Percentiles rank a stretch among this genome's conserved stretches.
Evolutionary conservation across 805 yeast species (phyloP).

Genomic region (Cyberlindnera petersonii): DNA sequence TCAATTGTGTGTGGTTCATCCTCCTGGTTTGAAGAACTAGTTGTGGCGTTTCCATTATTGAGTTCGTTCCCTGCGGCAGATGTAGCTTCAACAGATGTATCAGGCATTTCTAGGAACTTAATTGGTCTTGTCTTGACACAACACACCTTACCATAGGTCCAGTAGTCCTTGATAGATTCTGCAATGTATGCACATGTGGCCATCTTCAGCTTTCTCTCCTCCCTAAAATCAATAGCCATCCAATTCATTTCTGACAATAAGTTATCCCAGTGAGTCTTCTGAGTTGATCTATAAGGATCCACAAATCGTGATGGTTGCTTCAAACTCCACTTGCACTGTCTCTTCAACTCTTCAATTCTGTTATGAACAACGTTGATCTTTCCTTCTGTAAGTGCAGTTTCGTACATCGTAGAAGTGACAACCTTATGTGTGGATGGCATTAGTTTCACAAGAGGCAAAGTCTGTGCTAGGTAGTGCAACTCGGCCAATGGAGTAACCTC

Average conservation of each 20-base stretch:
- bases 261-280: constrained; percentile 62
- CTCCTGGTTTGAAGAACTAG: background rate
- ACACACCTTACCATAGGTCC: constrained; percentile 68
- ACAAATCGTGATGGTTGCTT: constrained; percentile 71
- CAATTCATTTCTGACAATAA: constrained; percentile 76
- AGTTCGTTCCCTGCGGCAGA: constrained; percentile 3
- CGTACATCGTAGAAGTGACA: constrained; percentile 78
- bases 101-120: constrained; percentile 21
- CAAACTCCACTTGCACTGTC: constrained; percentile 86
- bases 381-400: constrained; percentile 82
- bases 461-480: constrained; percentile 80
- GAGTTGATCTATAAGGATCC: constrained; percentile 53
- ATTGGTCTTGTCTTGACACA: constrained; percentile 56
- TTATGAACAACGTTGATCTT: constrained; percentile 85
- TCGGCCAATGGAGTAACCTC: constrained; percentile 75
- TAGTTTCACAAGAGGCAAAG: constrained; percentile 76
- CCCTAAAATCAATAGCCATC: constrained; percentile 76
- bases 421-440: constrained; percentile 85
- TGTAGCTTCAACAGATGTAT: constrained; percentile 9
- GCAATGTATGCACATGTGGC: constrained; percentile 70
- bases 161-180: constrained; percentile 69
- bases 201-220: constrained; percentile 62
- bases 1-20: constrained; percentile 31
- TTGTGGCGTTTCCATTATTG: background rate
- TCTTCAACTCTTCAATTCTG: constrained; percentile 85